These are phyloP conservation scores for Penicillium corylophilum DNA, from an alignment of 2,329 filamentous ascomycete genomes.

Conservation along the genomic window DNA sequence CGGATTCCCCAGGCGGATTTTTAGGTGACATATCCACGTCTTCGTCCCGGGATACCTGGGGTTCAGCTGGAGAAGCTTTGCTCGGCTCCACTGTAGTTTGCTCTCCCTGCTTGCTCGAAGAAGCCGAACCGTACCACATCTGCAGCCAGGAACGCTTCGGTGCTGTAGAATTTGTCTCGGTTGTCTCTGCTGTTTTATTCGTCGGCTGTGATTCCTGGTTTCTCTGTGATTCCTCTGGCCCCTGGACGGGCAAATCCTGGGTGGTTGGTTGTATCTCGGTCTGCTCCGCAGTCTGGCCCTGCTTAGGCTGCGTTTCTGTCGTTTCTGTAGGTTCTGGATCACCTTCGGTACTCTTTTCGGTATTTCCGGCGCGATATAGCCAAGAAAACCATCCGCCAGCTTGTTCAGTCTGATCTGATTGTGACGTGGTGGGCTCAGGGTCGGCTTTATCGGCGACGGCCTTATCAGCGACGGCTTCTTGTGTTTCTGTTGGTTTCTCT, in stretches of 20 bases:
- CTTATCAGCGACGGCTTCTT: slow-evolving; percentile 17
- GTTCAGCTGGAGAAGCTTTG: slow-evolving; percentile 6
- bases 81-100: slow-evolving; percentile 18
- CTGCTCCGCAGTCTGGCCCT: slow-evolving; percentile 15
- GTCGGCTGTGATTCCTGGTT: slow-evolving; percentile 12
- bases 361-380: slow-evolving; percentile 31
- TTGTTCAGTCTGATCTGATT: slow-evolving; percentile 19
- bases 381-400: slow-evolving; percentile 39
- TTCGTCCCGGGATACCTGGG: slow-evolving; percentile 7
- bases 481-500: slow-evolving; percentile 19
- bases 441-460: slow-evolving; percentile 5
- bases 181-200: slow-evolving; percentile 1
- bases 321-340: slow-evolving; percentile 15
- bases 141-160: slow-evolving; percentile 47
- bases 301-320: slow-evolving; percentile 7
- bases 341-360: slow-evolving; percentile 8
- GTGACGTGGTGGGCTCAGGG: slow-evolving; percentile 12
- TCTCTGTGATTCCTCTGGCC: slow-evolving; percentile 3
- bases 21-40: slow-evolving; percentile 20
- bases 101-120: slow-evolving; percentile 26
- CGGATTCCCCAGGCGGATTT: slow-evolving; percentile 18
- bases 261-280: slow-evolving; percentile 3
- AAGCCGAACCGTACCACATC: slow-evolving; percentile 41
- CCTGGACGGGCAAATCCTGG: slow-evolving; percentile 9
- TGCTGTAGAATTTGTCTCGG: slow-evolving; percentile 15